Conservation (phyloP, 371 early-diverging fungal genomes). For the Rhizopus stolonifer region DNA sequence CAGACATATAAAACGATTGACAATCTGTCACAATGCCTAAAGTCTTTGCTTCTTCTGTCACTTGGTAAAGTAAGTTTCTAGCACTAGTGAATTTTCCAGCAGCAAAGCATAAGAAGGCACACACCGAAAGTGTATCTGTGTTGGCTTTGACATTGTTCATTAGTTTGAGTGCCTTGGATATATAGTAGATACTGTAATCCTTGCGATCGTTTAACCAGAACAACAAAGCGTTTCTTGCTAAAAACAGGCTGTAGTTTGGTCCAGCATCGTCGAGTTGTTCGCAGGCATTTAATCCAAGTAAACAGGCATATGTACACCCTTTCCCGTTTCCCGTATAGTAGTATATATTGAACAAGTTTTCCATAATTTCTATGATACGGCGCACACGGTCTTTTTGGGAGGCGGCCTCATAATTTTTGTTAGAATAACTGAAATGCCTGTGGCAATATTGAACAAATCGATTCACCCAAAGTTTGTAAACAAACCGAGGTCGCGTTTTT, state of each 20-base stretch:
- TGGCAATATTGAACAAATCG: slow-evolving; percentile 31
- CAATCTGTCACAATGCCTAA: slow-evolving; percentile 56
- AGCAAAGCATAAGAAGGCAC: slow-evolving; percentile 50
- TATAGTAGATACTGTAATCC: slow-evolving; percentile 41
- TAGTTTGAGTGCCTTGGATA: slow-evolving; percentile 38
- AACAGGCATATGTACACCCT: slow-evolving; percentile 40
- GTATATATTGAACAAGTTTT: slow-evolving; percentile 53
- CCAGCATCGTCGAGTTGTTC: slow-evolving; percentile 35
- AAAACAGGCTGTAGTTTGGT: slow-evolving; percentile 41
- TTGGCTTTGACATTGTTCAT: slow-evolving; percentile 33
- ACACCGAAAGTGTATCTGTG: slow-evolving; percentile 40
- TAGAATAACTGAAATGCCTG: slow-evolving; percentile 6
- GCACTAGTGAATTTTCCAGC: slow-evolving; percentile 49
- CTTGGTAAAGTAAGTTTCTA: slow-evolving; percentile 40
- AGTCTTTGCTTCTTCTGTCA: slow-evolving; percentile 44
- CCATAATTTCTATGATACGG: slow-evolving; percentile 50
- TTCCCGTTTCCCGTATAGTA: slow-evolving; percentile 47
- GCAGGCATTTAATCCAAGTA: slow-evolving; percentile 47
- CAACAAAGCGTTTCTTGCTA: slow-evolving; percentile 48
- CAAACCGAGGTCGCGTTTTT: slow-evolving; percentile 22
- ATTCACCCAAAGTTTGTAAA: slow-evolving; percentile 32
- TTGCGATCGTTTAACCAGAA: slow-evolving; percentile 53
- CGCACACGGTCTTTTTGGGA: slow-evolving; percentile 28
- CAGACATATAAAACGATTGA: slow-evolving; percentile 54
- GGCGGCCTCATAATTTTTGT: not conserved